A percentile compares a stretch with the other conserved stretches of the same genome.
These are phyloP conservation scores for Ministeria vibrans DNA, from an alignment of 78 protist genomes.

Conservation along the genomic window DNA sequence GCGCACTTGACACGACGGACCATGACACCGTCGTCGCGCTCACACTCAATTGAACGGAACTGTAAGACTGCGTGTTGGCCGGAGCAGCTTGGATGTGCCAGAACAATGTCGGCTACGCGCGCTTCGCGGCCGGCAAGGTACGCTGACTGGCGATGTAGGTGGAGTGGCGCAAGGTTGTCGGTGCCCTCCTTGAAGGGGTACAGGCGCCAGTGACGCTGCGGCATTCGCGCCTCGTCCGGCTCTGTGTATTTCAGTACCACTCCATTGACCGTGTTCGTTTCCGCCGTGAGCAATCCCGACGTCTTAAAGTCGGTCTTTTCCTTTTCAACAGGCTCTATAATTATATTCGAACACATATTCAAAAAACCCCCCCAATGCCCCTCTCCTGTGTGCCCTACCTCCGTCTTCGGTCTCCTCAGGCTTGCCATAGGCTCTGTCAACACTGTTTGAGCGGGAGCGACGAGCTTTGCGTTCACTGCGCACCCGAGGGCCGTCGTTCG, in stretches of 20 bases:
- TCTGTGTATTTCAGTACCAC: conserved; percentile 55
- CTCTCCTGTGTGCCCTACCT: too few species aligned
- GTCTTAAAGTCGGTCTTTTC: conserved; percentile 58
- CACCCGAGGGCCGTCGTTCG: too few species aligned
- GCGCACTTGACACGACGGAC: neutral
- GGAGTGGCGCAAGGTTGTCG: conserved; percentile 19
- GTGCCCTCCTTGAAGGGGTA: conserved; percentile 62
- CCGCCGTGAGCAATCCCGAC: conserved; percentile 41
- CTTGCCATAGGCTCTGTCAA: too few species aligned
- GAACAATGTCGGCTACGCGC: conserved; percentile 65
- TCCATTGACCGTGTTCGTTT: conserved; percentile 35
- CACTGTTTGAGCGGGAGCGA: too few species aligned
- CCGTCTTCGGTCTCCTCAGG: too few species aligned
- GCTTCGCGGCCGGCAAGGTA: conserved; percentile 69
- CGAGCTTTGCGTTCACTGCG: too few species aligned
- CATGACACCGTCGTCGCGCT: neutral
- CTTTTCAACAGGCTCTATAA: too few species aligned
- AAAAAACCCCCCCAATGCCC: too few species aligned
- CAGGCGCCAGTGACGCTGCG: conserved; percentile 59
- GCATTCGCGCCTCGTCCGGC: conserved; percentile 59
- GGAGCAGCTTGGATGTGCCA: conserved; percentile 81
- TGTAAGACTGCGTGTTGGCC: conserved; percentile 85
- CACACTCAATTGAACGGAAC: conserved; percentile 14
- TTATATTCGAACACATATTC: too few species aligned
- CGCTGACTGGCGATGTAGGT: conserved; percentile 34